These are phyloP conservation scores for Trichophyton mentagrophytes DNA, from an alignment of 2,329 filamentous ascomycete genomes.

Conservation along the genomic window DNA sequence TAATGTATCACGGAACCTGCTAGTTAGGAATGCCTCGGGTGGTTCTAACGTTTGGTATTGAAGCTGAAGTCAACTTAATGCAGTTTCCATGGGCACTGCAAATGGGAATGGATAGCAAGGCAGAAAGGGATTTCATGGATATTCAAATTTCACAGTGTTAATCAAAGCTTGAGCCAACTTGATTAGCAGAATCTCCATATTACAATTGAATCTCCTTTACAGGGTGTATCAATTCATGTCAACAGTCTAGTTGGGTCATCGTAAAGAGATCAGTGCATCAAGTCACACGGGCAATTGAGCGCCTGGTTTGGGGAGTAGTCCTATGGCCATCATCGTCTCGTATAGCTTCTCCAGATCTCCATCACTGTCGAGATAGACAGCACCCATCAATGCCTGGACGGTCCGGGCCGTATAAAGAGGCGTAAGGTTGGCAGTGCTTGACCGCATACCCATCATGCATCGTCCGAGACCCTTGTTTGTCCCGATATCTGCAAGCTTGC, in stretches of 20 bases:
- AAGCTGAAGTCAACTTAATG: too few relatives aligned
- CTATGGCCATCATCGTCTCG: slow-evolving; percentile 8
- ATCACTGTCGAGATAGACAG: slow-evolving; percentile 20
- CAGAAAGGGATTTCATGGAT: too few relatives aligned
- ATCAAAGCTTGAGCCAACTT: too few relatives aligned
- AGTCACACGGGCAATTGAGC: not conserved
- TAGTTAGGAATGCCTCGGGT: too few relatives aligned
- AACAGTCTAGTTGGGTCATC: not conserved
- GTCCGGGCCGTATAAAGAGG: slow-evolving; percentile 19
- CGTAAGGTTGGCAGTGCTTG: slow-evolving; percentile 10
- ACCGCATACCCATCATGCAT: slow-evolving; percentile 11
- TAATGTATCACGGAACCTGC: too few relatives aligned
- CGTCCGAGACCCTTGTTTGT: slow-evolving; percentile 5
- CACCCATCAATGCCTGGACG: slow-evolving; percentile 26
- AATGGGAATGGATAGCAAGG: too few relatives aligned
- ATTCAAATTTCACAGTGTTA: too few relatives aligned
- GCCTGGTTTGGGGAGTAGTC: not conserved
- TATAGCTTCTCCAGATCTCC: slow-evolving; percentile 9
- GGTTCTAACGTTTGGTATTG: too few relatives aligned
- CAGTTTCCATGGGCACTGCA: too few relatives aligned
- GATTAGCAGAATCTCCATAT: too few relatives aligned
- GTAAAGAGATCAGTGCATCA: not conserved
- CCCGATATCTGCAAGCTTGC: slow-evolving; percentile 10
- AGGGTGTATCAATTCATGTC: not conserved
- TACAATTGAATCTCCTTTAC: too few relatives aligned